A percentile compares a stretch with the other conserved stretches of the same genome.
phyloP scores from a whole-genome alignment of 345 rosid genomes.

The Corchorus capsularis region DNA sequence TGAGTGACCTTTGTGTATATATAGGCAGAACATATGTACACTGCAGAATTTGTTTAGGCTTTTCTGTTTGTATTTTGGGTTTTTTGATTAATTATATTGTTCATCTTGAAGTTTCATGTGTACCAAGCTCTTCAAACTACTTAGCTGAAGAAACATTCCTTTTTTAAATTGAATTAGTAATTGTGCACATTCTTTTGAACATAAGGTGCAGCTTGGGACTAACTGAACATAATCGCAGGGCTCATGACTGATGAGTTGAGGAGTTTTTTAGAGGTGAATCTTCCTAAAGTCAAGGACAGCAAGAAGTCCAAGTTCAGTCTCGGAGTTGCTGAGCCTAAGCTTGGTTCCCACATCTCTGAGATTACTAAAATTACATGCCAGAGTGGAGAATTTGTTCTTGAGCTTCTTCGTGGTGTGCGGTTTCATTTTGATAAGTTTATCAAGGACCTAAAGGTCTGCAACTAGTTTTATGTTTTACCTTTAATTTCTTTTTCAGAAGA shows the following conservation, averaged over 20 bases:
- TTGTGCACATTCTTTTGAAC: background rate
- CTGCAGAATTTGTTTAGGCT: no score
- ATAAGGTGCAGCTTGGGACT: background rate
- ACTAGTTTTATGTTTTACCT: background rate
- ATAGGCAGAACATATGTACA: no score
- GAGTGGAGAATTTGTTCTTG: conserved; percentile 80
- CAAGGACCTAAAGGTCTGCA: conserved; percentile 85
- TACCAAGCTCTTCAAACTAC: conserved; percentile 2
- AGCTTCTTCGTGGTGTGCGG: conserved; percentile 88
- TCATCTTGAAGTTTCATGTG: background rate
- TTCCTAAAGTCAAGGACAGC: conserved; percentile 77
- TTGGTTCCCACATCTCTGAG: conserved; percentile 83
- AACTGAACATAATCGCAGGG: conserved; percentile 26
- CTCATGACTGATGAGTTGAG: conserved; percentile 86
- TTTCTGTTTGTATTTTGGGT: no score
- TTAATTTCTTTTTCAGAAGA: background rate
- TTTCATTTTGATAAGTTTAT: conserved; percentile 80
- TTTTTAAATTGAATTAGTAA: background rate
- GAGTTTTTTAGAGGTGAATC: conserved; percentile 81
- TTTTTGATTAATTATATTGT: no score
- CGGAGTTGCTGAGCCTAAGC: conserved; percentile 84
- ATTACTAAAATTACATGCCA: conserved; percentile 82
- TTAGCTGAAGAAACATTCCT: background rate
- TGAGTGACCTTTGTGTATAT: no score
- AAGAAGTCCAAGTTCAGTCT: conserved; percentile 77